Conservation (phyloP, 2,329 filamentous ascomycete genomes). For the Ascocoryne sarcoides region DNA sequence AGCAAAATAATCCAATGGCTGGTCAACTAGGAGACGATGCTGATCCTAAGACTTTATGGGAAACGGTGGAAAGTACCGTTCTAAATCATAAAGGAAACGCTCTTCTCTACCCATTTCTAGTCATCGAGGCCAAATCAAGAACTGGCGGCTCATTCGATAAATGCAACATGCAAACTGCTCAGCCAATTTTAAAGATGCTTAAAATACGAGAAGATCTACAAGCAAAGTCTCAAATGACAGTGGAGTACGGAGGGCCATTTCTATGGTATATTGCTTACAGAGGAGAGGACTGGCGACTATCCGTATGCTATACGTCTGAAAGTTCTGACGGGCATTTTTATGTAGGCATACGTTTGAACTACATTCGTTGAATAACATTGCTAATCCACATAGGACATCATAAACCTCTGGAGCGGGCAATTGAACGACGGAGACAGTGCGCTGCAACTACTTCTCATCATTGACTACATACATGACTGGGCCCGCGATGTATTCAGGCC, state of each 20-base stretch:
- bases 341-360: no score
- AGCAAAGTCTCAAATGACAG: background rate
- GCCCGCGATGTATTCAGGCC: constrained; percentile 2
- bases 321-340: background rate
- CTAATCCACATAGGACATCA: background rate
- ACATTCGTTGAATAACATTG: no score
- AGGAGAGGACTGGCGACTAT: constrained; percentile 4
- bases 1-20: constrained; percentile 2
- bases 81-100: constrained; percentile 1
- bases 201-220: constrained; percentile 6
- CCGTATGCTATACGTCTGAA: constrained; percentile 4
- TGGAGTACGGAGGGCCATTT: constrained; percentile 3
- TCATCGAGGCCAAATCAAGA: constrained; percentile 6
- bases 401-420: background rate
- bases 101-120: constrained; percentile 7
- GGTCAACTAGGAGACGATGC: background rate
- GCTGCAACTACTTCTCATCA: background rate
- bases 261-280: constrained; percentile 6
- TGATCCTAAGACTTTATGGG: no score
- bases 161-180: constrained; percentile 2
- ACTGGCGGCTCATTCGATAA: background rate
- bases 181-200: constrained; percentile 4
- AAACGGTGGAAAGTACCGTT: constrained; percentile 1
- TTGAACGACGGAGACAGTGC: background rate
- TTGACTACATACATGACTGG: constrained; percentile 5